Evolutionary conservation across 768 basidiomycete species (phyloP), one percentile per base, ranked within the genome.

Genomic region (Dictyophora rubrovolvata): DNA sequence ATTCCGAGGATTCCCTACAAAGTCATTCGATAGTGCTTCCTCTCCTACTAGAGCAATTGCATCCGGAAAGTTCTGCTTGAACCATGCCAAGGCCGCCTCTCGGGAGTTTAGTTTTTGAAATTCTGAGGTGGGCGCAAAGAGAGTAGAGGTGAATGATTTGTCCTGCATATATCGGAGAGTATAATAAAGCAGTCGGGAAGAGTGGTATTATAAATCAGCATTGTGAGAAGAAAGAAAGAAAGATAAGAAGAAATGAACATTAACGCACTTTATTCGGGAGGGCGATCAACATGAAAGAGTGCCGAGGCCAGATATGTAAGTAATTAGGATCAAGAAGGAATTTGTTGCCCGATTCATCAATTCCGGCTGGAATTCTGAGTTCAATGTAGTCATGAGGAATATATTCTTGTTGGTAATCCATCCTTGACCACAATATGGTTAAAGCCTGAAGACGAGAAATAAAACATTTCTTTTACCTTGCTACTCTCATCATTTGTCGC

Each of bases 271-370:
- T 86, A 77, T 99, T 99, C 64, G 95, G 93, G 59, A 99, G 84
- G 20, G 93, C 95, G 67, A 99, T 97, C 67, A 99, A 83, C 95
- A 99, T 99, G 79, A 98, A 98, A 51, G 93, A 91, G 72, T 93
- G 90, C 69, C 95, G 87, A 64, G 95, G 96, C 95, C 95, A 99
- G 67, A 99, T 97, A 75, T 99, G 95, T 65, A 99, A 85, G 72
- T 98, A 89, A 72, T 89, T 87, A 66, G 90, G 89, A 78, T 94
- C 92, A 71, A 99, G 85, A 60, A 84, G 76, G 76, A 88, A 98
- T 63, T 84, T 74, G 61, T 79, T 77, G 69, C 81, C 89, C 63
- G 28, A 60, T 53, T 51, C 54, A 56, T 22, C 63, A 60, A 55
- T 34, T 53, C 58, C 60, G 18, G 50, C 50, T 67, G 93, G 92